phyloP scores from a whole-genome alignment of 1,284 basidiomycete species.

The Pterulicium gracile region DNA sequence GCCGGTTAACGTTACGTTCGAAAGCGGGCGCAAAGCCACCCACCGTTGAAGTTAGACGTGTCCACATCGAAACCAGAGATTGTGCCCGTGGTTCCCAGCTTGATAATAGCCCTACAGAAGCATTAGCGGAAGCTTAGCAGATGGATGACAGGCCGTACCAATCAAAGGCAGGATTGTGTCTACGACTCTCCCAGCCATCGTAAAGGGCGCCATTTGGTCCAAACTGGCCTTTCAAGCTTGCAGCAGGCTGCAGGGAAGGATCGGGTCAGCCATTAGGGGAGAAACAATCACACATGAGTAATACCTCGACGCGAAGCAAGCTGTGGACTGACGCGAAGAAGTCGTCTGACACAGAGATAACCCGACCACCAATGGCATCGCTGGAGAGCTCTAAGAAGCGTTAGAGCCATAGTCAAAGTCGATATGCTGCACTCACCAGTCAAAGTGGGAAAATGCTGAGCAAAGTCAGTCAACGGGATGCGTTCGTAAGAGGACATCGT shows the following conservation, averaged over 20 bases:
- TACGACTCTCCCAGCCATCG: constrained; percentile 89
- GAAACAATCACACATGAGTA: constrained; percentile 3
- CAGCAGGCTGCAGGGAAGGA: constrained; percentile 48
- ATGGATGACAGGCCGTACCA: constrained; percentile 43
- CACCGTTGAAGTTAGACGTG: constrained; percentile 91
- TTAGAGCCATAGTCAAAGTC: neutral
- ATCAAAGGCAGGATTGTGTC: constrained; percentile 85
- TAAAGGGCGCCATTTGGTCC: constrained; percentile 93
- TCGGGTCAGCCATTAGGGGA: neutral
- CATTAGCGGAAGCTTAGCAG: constrained; percentile 2
- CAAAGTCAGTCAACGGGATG: constrained; percentile 43
- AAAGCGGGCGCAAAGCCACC: constrained; percentile 5
- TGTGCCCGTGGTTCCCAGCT: constrained; percentile 72
- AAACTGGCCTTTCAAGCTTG: constrained; percentile 85
- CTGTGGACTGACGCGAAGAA: constrained; percentile 89
- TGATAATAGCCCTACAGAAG: constrained; percentile 72
- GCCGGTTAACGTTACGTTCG: constrained; percentile 1
- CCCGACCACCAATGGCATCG: constrained; percentile 69
- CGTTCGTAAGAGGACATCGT: constrained; percentile 20
- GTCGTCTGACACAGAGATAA: constrained; percentile 82
- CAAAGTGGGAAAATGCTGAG: constrained; percentile 37
- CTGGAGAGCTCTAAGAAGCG: constrained; percentile 75
- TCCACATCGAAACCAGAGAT: constrained; percentile 91
- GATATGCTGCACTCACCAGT: constrained; percentile 38
- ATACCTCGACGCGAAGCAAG: constrained; percentile 73